phyloP scores from a whole-genome alignment of 495 filamentous ascomycete genomes.

The Hyaloscypha hepaticicola region DNA sequence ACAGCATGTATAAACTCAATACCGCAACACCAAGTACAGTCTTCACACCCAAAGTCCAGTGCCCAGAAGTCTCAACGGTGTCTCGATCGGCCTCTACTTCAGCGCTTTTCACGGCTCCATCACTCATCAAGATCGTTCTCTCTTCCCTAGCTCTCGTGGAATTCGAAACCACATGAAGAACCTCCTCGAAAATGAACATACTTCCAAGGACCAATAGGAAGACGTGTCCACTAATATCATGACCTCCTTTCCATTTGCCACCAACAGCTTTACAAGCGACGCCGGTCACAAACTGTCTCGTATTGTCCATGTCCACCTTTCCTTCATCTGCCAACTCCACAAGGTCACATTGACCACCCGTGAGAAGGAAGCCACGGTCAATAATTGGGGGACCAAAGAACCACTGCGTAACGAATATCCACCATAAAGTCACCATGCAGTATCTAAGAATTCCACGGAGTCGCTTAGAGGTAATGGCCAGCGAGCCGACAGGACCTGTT shows the following conservation, averaged over 20 bases:
- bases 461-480: constrained; percentile 39
- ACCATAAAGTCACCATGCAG: constrained; percentile 66
- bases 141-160: constrained; percentile 49
- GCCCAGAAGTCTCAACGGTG: constrained; percentile 25
- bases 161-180: constrained; percentile 58
- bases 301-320: constrained; percentile 29
- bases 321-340: constrained; percentile 33
- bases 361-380: constrained; percentile 77
- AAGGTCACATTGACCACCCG: constrained; percentile 76
- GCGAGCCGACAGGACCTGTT: constrained; percentile 34
- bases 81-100: constrained; percentile 37
- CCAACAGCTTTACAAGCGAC: constrained; percentile 81
- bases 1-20: constrained; percentile 87
- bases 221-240: constrained; percentile 94
- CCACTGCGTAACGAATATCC: constrained; percentile 89
- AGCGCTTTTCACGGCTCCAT: constrained; percentile 57
- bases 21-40: constrained; percentile 53
- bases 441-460: constrained; percentile 63
- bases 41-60: constrained; percentile 44
- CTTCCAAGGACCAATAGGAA: constrained; percentile 86
- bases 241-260: constrained; percentile 82
- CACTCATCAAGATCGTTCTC: constrained; percentile 55
- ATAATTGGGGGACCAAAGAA: constrained; percentile 90
- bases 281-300: constrained; percentile 57
- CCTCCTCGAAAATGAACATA: constrained; percentile 75